phyloP scores from a whole-genome alignment of 129 eudicot genomes.

The Deinandra increscens region DNA sequence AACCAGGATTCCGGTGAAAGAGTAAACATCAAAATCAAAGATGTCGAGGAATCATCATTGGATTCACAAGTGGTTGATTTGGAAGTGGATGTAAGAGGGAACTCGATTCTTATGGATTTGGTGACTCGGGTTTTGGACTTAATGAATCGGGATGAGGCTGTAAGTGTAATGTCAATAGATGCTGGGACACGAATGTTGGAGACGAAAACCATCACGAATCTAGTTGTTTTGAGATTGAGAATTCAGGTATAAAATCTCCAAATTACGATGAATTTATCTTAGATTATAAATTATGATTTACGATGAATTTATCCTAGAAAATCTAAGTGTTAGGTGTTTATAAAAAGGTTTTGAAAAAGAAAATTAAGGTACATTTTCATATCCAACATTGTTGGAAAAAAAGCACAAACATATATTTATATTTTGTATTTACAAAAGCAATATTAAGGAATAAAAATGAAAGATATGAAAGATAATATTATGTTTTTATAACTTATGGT shows the following conservation, averaged over 20 bases:
- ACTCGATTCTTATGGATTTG: constrained; percentile 40
- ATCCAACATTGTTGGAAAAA: too few species aligned
- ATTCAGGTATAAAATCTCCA: too few species aligned
- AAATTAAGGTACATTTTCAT: too few species aligned
- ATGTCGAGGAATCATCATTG: constrained; percentile 46
- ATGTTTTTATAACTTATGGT: not conserved
- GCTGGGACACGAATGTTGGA: constrained; percentile 38
- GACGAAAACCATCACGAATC: constrained; percentile 23
- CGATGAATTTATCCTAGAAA: too few species aligned
- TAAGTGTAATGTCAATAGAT: constrained; percentile 42
- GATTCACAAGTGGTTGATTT: constrained; percentile 43
- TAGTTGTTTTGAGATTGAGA: constrained; percentile 43
- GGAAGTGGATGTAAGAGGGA: constrained; percentile 55
- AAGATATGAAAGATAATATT: not conserved
- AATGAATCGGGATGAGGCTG: constrained; percentile 40
- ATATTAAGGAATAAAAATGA: not conserved
- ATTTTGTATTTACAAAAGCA: not conserved
- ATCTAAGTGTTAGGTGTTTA: too few species aligned
- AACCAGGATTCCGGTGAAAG: constrained; percentile 32
- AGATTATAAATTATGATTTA: too few species aligned
- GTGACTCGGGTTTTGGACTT: constrained; percentile 43
- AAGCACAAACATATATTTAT: too few species aligned
- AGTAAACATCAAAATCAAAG: constrained; percentile 26
- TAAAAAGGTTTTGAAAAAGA: too few species aligned
- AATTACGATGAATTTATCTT: too few species aligned